Conservation (phyloP, 805 yeast genomes). For the Spathaspora passalidarum region DNA sequence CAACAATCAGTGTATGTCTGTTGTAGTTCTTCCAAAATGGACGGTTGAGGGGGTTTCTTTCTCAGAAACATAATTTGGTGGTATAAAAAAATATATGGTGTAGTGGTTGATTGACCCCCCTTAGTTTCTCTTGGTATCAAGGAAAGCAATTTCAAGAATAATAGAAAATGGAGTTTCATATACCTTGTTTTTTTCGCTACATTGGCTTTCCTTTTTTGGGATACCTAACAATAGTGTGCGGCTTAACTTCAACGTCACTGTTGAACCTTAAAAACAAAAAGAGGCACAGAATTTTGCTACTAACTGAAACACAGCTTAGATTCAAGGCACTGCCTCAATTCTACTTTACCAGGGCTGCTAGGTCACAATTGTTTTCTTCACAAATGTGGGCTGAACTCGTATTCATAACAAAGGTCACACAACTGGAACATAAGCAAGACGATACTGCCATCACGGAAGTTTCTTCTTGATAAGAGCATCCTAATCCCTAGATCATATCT, state of each 20-base stretch:
- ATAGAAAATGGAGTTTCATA: neutral
- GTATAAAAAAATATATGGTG: neutral
- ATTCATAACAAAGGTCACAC: too few species aligned
- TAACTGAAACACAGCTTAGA: neutral
- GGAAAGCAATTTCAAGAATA: neutral
- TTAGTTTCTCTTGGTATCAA: neutral
- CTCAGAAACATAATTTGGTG: conserved; percentile 19
- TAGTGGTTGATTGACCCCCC: neutral
- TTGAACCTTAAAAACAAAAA: too few species aligned
- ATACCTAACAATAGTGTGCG: neutral
- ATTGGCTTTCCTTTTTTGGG: neutral
- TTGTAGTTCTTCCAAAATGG: conserved; percentile 49
- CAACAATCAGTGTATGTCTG: conserved; percentile 63
- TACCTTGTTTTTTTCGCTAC: neutral
- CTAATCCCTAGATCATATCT: too few species aligned
- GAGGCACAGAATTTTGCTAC: neutral
- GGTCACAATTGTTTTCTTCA: too few species aligned
- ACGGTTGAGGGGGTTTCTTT: conserved; percentile 57
- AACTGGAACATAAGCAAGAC: too few species aligned
- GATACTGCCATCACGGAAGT: too few species aligned
- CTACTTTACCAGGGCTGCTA: too few species aligned
- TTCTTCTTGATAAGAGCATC: too few species aligned
- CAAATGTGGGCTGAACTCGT: too few species aligned
- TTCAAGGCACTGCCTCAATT: too few species aligned
- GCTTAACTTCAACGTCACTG: too few species aligned